Percentiles rank a stretch among this genome's conserved stretches.
phyloP scores from a whole-genome alignment of 2,329 filamentous ascomycete species.

The Epichloe coenophiala region DNA sequence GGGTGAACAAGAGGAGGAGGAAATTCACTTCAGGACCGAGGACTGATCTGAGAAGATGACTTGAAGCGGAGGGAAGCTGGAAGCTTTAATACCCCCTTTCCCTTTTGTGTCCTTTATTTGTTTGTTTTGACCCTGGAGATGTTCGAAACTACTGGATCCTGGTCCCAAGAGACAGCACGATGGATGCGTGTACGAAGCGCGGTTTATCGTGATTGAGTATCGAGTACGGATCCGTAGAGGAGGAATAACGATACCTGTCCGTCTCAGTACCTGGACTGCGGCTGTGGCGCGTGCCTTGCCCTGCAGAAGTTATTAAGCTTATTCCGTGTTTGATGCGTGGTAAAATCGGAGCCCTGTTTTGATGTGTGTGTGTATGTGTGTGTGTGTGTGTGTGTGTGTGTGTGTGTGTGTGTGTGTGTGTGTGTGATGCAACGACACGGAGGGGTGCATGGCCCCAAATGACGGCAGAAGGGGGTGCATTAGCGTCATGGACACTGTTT shows the following conservation, averaged over 20 bases:
- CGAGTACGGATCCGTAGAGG: background rate
- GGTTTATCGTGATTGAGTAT: background rate
- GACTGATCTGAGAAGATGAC: background rate
- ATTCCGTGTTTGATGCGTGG: background rate
- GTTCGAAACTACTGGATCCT: background rate
- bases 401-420: too few species aligned
- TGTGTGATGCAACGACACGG: too few species aligned
- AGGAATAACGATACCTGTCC: conserved; percentile 7
- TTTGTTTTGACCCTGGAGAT: background rate
- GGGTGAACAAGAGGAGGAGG: conserved; percentile 1
- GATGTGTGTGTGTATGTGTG: too few species aligned
- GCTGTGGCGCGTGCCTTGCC: background rate
- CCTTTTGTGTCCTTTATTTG: background rate
- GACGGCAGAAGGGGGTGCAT: too few species aligned
- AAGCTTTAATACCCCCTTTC: conserved; percentile 5
- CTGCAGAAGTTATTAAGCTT: background rate
- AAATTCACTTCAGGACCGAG: background rate
- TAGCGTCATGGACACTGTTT: too few species aligned
- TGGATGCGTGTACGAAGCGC: background rate
- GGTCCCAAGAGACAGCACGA: background rate
- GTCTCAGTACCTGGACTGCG: background rate
- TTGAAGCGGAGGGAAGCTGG: background rate
- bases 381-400: too few species aligned
- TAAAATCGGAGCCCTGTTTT: background rate
- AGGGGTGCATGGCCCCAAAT: too few species aligned